Evolutionary conservation across 352 stramenopile genomes (phyloP).

Genomic region (Globisporangium barbulae): DNA sequence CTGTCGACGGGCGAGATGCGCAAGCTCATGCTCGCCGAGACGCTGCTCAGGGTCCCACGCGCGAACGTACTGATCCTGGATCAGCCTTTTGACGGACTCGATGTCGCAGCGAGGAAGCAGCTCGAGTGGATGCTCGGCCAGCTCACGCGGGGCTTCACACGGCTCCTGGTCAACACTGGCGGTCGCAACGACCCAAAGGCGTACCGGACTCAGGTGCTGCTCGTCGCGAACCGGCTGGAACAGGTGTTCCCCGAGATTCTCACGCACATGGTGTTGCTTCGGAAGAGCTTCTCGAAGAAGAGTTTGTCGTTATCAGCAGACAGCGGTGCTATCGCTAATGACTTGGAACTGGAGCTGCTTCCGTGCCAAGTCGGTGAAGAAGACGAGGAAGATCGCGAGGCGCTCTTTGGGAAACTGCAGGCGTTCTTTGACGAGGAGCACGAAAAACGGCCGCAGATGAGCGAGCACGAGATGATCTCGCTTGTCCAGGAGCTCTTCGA

Average conservation of each 20-base stretch:
- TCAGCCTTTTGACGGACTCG: constrained; percentile 93
- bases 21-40: constrained; percentile 86
- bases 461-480: constrained; percentile 25
- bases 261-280: constrained; percentile 54
- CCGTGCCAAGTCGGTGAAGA: constrained; percentile 29
- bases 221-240: constrained; percentile 87
- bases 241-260: constrained; percentile 85
- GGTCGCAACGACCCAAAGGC: constrained; percentile 75
- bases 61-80: constrained; percentile 87
- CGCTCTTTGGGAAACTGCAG: constrained; percentile 34
- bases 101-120: constrained; percentile 71
- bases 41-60: constrained; percentile 70
- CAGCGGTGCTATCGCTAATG: background rate
- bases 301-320: background rate
- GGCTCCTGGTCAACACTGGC: constrained; percentile 88
- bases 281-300: constrained; percentile 11
- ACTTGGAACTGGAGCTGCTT: constrained; percentile 29
- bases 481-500: constrained; percentile 45
- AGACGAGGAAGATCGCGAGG: constrained; percentile 12
- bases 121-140: constrained; percentile 84
- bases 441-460: constrained; percentile 29
- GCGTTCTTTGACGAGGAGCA: constrained; percentile 39
- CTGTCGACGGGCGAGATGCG: constrained; percentile 93
- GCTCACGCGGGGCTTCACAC: constrained; percentile 84
- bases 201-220: constrained; percentile 84